These are phyloP conservation scores for Basipetospora chlamydospora DNA, from an alignment of 2,329 filamentous ascomycete species.

Conservation along the genomic window DNA sequence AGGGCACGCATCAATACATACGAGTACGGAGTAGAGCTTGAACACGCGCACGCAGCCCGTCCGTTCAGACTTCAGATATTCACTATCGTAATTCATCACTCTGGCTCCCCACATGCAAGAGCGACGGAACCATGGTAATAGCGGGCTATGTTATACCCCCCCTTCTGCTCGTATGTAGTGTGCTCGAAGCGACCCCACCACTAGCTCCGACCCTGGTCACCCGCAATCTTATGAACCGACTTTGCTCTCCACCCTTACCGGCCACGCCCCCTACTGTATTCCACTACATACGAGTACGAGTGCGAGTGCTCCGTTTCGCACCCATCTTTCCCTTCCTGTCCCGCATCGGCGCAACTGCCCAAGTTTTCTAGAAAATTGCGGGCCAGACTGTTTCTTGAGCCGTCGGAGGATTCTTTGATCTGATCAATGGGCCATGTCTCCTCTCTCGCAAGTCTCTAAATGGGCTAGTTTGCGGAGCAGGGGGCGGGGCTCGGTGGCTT, in stretches of 20 bases:
- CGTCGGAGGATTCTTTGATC: slow-evolving; percentile 30
- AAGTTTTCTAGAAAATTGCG: slow-evolving; percentile 33
- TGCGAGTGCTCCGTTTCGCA: no score
- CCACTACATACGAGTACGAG: not conserved
- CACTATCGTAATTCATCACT: no score
- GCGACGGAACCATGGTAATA: no score
- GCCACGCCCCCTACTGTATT: not conserved
- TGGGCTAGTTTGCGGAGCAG: not conserved
- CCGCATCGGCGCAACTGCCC: slow-evolving; percentile 24
- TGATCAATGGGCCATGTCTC: no score
- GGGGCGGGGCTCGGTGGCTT: slow-evolving; percentile 4
- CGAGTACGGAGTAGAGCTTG: no score
- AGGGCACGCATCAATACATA: no score
- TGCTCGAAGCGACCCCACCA: slow-evolving; percentile 3
- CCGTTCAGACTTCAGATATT: no score
- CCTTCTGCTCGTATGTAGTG: not conserved
- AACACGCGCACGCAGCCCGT: no score
- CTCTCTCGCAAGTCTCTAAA: no score
- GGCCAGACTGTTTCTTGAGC: slow-evolving; percentile 21
- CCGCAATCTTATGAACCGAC: slow-evolving; percentile 32
- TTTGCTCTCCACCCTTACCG: slow-evolving; percentile 12
- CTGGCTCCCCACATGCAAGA: no score
- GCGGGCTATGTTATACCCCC: slow-evolving; percentile 2
- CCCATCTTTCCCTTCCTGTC: slow-evolving; percentile 25
- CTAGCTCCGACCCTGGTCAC: slow-evolving; percentile 15